Percentiles rank a stretch among this genome's conserved stretches.
phyloP scores from a whole-genome alignment of 228 moss, liverwort and hornwort species.

The Sphagnum fallax region DNA sequence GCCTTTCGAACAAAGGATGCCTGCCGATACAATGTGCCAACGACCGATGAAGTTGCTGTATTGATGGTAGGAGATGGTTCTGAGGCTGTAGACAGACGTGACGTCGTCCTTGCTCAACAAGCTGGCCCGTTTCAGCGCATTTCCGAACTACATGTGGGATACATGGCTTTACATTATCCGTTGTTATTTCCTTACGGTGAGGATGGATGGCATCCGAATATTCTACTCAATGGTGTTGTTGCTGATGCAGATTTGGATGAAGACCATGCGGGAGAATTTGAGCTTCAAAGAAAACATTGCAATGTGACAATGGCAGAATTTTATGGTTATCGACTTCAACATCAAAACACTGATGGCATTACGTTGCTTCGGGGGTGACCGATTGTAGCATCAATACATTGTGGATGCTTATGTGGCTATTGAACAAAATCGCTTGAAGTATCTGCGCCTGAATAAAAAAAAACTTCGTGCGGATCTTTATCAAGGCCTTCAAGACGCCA shows the following conservation, averaged over 20 bases:
- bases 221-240: no score
- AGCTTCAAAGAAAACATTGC: no score
- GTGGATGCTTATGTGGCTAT: background rate
- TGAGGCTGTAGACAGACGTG: background rate
- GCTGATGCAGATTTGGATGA: no score
- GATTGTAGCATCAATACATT: background rate
- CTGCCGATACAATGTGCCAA: background rate
- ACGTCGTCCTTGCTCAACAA: background rate
- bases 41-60: background rate
- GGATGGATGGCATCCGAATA: background rate
- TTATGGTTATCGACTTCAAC: no score
- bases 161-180: background rate
- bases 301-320: no score
- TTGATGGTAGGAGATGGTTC: background rate
- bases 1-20: background rate
- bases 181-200: background rate
- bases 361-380: no score
- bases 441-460: background rate
- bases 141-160: background rate
- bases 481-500: background rate
- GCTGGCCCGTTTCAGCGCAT: background rate
- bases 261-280: no score
- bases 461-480: background rate
- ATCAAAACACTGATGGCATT: no score
- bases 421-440: background rate